A percentile compares a stretch with the other conserved stretches of the same genome.
phyloP scores from a whole-genome alignment of 2,329 filamentous ascomycete species.

The Talaromyces atroroseus region DNA sequence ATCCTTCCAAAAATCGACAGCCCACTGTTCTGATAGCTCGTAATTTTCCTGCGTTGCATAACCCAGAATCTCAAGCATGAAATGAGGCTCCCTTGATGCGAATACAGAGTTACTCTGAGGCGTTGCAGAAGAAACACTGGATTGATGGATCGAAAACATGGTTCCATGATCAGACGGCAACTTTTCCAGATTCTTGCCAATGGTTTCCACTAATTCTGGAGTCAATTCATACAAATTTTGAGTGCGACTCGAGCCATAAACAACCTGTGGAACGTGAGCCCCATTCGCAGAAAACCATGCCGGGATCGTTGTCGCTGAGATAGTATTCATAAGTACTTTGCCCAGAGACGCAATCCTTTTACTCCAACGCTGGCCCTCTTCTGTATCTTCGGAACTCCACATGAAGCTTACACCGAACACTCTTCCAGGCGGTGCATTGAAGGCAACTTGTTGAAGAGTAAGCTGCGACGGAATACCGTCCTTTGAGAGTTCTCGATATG shows the following conservation, averaged over 20 bases:
- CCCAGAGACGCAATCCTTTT: conserved; percentile 15
- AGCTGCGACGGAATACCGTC: conserved; percentile 16
- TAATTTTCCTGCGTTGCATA: conserved; percentile 20
- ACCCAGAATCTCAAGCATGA: conserved; percentile 34
- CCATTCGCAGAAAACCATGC: conserved; percentile 17
- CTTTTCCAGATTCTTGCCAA: conserved; percentile 20
- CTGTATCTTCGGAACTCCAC: conserved; percentile 31
- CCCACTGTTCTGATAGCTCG: conserved; percentile 23
- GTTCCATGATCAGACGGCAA: conserved; percentile 22
- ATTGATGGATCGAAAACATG: conserved; percentile 27
- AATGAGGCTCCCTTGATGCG: conserved; percentile 29
- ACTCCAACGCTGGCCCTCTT: conserved; percentile 25
- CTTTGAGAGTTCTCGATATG: conserved; percentile 15
- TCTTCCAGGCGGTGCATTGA: conserved; percentile 28
- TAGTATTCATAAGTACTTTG: conserved; percentile 7
- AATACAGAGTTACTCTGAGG: conserved; percentile 20
- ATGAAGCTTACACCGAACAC: conserved; percentile 23
- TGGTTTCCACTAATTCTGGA: conserved; percentile 20
- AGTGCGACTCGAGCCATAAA: conserved; percentile 8
- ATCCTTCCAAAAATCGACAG: conserved; percentile 23
- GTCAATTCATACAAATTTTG: conserved; percentile 23
- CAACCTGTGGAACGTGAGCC: conserved; percentile 12
- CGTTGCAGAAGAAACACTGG: conserved; percentile 15
- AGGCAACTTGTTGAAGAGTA: conserved; percentile 20
- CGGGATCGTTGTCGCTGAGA: conserved; percentile 12